phyloP scores from a whole-genome alignment of 2,329 filamentous ascomycete genomes.

The Sphaerulina vaccinii region DNA sequence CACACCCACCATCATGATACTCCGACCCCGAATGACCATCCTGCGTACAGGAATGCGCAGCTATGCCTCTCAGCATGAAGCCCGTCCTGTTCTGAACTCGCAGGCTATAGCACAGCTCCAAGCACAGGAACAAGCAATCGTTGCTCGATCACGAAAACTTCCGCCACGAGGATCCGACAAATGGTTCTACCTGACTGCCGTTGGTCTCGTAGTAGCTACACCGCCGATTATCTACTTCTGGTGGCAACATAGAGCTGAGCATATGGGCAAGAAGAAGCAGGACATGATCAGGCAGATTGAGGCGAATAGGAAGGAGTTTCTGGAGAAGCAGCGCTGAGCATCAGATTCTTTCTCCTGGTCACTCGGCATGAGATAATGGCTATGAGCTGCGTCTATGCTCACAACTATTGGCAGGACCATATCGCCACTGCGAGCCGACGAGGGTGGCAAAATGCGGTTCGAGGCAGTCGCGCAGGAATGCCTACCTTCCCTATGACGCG shows the following conservation, averaged over 20 bases:
- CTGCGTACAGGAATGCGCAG: not conserved
- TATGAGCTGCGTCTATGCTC: no score
- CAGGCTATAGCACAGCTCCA: slow-evolving; percentile 14
- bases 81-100: not conserved
- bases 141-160: slow-evolving; percentile 2
- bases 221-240: slow-evolving; percentile 34
- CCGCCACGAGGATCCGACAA: slow-evolving; percentile 16
- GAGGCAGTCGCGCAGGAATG: no score
- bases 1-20: not conserved
- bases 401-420: no score
- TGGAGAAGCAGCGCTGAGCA: slow-evolving; percentile 4
- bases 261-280: slow-evolving; percentile 37
- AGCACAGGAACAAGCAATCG: slow-evolving; percentile 14
- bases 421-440: no score
- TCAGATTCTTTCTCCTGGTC: no score
- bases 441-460: no score
- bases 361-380: no score
- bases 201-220: slow-evolving; percentile 27
- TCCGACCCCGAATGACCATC: not conserved
- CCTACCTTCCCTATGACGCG: no score
- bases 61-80: slow-evolving; percentile 1
- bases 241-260: slow-evolving; percentile 34
- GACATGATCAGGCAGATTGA: slow-evolving; percentile 32
- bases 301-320: slow-evolving; percentile 21
- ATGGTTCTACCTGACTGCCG: slow-evolving; percentile 22